These are phyloP conservation scores for Melanopsichium pennsylvanicum DNA, from an alignment of 1,284 basidiomycete genomes.

Conservation along the genomic window DNA sequence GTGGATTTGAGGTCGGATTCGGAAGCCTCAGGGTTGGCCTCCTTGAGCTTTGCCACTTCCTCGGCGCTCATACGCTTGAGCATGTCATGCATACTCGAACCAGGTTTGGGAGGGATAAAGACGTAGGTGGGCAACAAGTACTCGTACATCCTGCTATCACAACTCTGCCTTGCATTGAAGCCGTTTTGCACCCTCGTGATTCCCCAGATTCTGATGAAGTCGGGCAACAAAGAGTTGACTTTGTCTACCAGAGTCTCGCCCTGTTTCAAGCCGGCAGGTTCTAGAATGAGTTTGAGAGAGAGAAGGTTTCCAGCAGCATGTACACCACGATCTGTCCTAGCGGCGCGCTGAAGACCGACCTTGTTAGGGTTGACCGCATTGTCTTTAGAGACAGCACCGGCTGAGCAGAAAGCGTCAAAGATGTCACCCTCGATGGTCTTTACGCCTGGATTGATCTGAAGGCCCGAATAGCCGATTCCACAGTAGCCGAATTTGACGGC, in stretches of 20 bases:
- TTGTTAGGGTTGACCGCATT: constrained; percentile 92
- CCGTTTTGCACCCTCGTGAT: constrained; percentile 87
- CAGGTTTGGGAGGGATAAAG: constrained; percentile 87
- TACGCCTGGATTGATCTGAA: constrained; percentile 80
- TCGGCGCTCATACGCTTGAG: constrained; percentile 29
- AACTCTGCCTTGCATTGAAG: constrained; percentile 81
- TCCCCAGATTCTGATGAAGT: constrained; percentile 91
- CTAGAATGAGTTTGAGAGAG: constrained; percentile 63
- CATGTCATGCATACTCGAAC: constrained; percentile 62
- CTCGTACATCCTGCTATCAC: constrained; percentile 91
- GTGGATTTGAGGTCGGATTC: constrained; percentile 7
- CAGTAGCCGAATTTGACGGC: constrained; percentile 71
- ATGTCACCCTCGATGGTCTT: constrained; percentile 90
- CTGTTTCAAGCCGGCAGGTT: constrained; percentile 65
- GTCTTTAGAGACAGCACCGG: constrained; percentile 88
- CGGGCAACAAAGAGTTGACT: constrained; percentile 85
- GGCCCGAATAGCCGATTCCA: constrained; percentile 80
- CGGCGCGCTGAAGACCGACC: constrained; percentile 85
- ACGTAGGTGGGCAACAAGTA: constrained; percentile 96
- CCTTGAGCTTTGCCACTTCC: constrained; percentile 9
- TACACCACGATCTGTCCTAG: constrained; percentile 95
- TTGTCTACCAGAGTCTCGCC: constrained; percentile 72
- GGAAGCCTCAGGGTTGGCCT: constrained; percentile 19
- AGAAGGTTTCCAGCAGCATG: constrained; percentile 92
- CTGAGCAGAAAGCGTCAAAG: constrained; percentile 85